A percentile compares a stretch with the other conserved stretches of the same genome.
phyloP scores from a whole-genome alignment of 2,329 filamentous ascomycete species.

The Plenodomus tracheiphilus region DNA sequence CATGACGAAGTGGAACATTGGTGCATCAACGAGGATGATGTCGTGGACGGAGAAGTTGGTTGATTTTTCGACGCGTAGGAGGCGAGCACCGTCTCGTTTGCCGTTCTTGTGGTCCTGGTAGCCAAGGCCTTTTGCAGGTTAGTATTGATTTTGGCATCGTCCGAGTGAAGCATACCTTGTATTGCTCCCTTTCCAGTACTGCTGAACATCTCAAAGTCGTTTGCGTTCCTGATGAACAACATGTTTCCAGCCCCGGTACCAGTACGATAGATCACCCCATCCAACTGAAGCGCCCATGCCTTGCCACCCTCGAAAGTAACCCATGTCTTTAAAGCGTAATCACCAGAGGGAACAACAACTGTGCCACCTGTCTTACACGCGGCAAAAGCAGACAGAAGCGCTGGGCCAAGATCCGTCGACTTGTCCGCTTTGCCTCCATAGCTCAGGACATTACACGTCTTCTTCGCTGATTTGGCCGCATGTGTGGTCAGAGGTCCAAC shows the following conservation, averaged over 20 bases:
- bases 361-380: constrained; percentile 57
- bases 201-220: constrained; percentile 59
- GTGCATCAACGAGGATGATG: constrained; percentile 54
- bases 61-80: constrained; percentile 52
- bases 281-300: constrained; percentile 56
- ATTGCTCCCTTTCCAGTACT: constrained; percentile 56
- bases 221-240: constrained; percentile 55
- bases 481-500: constrained; percentile 39
- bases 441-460: constrained; percentile 57
- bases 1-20: constrained; percentile 55
- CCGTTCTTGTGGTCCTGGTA: constrained; percentile 54
- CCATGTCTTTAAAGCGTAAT: constrained; percentile 57
- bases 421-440: constrained; percentile 58
- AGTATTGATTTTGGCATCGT: not conserved
- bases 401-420: constrained; percentile 55
- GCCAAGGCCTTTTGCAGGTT: constrained; percentile 44
- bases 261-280: constrained; percentile 58
- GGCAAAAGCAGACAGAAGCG: constrained; percentile 53
- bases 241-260: constrained; percentile 57
- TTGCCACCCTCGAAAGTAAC: constrained; percentile 53
- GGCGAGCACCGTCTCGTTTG: constrained; percentile 47
- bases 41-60: constrained; percentile 56
- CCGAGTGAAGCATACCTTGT: constrained; percentile 42
- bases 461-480: constrained; percentile 50
- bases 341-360: constrained; percentile 54